Evolutionary conservation across 352 stramenopile genomes (phyloP).

Genomic region (Globisporangium carolinianum): DNA sequence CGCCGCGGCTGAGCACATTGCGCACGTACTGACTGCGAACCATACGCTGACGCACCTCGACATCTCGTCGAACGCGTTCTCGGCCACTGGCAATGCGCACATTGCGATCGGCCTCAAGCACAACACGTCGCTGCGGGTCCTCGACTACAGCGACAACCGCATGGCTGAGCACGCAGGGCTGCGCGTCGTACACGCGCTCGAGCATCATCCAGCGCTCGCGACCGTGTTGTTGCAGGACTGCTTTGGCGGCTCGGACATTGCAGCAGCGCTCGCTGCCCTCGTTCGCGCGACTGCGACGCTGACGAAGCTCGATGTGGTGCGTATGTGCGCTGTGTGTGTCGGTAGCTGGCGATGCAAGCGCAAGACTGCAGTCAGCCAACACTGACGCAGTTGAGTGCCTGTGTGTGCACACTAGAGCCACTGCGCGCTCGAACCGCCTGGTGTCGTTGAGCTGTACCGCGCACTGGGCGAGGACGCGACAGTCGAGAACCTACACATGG

Average conservation of each 20-base stretch:
- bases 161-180: slow-evolving; percentile 31
- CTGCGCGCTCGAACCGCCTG: slow-evolving; percentile 49
- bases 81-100: slow-evolving; percentile 20
- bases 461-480: slow-evolving; percentile 41
- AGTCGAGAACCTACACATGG: slow-evolving; percentile 50
- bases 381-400: too few species aligned
- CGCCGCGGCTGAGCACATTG: slow-evolving; percentile 32
- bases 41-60: slow-evolving; percentile 47
- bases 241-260: slow-evolving; percentile 28
- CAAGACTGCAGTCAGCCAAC: too few species aligned
- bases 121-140: slow-evolving; percentile 35
- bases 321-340: neutral
- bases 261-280: slow-evolving; percentile 23
- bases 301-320: slow-evolving; percentile 47
- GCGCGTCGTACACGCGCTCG: slow-evolving; percentile 28
- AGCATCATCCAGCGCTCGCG: slow-evolving; percentile 26
- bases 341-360: too few species aligned
- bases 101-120: slow-evolving; percentile 39
- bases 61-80: slow-evolving; percentile 42
- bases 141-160: slow-evolving; percentile 62
- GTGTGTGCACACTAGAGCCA: slow-evolving; percentile 36
- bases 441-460: slow-evolving; percentile 50
- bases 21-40: slow-evolving; percentile 39
- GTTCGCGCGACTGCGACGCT: slow-evolving; percentile 24
- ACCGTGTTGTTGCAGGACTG: slow-evolving; percentile 52